These are phyloP conservation scores for Allomyces javanicus DNA, from an alignment of 192 early-diverging fungal species.

Conservation along the genomic window DNA sequence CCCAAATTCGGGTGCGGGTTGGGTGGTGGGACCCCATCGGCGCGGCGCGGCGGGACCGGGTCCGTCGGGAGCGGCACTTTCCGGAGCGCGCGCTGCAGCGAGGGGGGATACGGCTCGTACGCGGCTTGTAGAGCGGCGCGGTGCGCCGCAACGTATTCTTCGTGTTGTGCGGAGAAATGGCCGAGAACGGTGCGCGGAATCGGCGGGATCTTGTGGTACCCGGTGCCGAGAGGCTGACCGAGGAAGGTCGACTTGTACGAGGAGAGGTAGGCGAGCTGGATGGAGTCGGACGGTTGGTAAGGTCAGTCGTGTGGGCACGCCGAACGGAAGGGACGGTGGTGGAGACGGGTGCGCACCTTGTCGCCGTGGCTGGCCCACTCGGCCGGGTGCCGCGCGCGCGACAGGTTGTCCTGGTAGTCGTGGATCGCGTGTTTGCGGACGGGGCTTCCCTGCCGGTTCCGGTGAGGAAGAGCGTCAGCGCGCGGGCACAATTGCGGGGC, in stretches of 20 bases:
- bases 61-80: background rate
- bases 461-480: too few species aligned
- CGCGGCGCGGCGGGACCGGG: background rate
- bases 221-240: background rate
- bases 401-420: background rate
- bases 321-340: too few species aligned
- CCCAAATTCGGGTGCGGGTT: background rate
- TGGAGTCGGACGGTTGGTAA: background rate
- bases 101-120: background rate
- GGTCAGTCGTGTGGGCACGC: background rate
- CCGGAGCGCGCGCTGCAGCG: background rate
- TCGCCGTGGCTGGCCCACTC: background rate
- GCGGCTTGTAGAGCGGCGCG: background rate
- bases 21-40: background rate
- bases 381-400: background rate
- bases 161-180: background rate
- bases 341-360: background rate
- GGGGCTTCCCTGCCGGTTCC: too few species aligned
- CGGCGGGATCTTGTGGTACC: background rate
- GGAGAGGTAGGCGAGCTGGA: background rate
- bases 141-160: background rate
- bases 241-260: background rate
- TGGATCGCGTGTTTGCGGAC: background rate
- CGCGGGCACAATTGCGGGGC: too few species aligned
- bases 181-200: background rate